Evolutionary conservation across 306 rosid species (phyloP).

Genomic region (Prunus fruticosa): DNA sequence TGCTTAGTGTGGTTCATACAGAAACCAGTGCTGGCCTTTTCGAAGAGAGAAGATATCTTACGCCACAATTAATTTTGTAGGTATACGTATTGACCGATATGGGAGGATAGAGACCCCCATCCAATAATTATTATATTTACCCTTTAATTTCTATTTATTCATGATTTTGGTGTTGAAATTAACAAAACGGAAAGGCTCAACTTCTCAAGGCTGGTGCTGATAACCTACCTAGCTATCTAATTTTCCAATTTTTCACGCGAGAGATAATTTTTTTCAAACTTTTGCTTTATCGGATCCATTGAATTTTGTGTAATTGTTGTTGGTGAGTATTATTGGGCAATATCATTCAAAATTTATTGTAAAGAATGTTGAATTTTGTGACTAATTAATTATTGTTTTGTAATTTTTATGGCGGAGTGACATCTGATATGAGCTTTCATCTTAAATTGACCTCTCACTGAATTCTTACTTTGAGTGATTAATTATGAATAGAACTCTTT

Average conservation of each 20-base stretch:
- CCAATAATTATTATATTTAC: neutral
- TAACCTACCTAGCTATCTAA: too few species aligned
- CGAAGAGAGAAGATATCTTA: conserved; percentile 4
- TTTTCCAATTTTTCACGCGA: too few species aligned
- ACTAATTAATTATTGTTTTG: neutral
- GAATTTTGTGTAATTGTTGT: neutral
- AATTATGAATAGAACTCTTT: neutral
- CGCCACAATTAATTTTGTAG: neutral
- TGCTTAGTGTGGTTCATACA: neutral
- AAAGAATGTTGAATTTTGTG: neutral
- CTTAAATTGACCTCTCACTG: neutral
- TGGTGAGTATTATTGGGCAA: neutral
- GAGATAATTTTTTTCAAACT: too few species aligned
- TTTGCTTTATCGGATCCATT: neutral
- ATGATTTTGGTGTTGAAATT: neutral
- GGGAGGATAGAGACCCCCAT: neutral
- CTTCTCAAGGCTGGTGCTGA: too few species aligned
- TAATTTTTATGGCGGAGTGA: too few species aligned
- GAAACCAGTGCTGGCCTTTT: neutral
- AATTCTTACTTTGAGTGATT: neutral
- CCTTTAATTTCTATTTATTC: neutral
- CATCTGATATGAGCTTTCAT: neutral
- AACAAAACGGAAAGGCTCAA: too few species aligned
- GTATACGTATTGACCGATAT: neutral
- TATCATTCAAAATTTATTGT: neutral